Evolutionary conservation across 2,329 filamentous ascomycete genomes (phyloP), one percentile per base, ranked within the genome.

Genomic region (Ambrosiella xylebori): DNA sequence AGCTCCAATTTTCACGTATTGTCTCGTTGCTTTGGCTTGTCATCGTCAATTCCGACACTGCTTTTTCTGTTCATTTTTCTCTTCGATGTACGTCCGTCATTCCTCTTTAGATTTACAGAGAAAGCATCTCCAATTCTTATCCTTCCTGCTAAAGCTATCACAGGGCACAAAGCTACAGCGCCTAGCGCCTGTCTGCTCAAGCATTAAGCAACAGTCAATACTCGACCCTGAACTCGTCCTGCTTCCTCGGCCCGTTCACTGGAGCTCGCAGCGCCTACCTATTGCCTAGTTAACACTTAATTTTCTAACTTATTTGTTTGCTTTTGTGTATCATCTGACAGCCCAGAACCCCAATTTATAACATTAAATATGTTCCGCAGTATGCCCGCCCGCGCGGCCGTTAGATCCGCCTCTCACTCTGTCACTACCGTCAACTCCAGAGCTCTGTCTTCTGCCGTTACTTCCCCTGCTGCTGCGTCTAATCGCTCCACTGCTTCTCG

Each of bases 341-440:
- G 36, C 15, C 47, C 39, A 39, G 17, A 51, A 51, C 47, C 52
- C 56, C 55, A 39, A 58, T 56, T 55, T 56, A 39, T 27, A 47
- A 39, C 59, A 56, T 57, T 51, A 51, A 56, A 37, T 53, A 61
- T 61, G 59, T 61, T 61, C 59, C 59, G 59, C 59, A 56, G 52
- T 57, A 54, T 61, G 49, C 53, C 59, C 35, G 52, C 47, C 11
- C 57, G 40, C 49, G 59, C 56, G 59, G 59, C 49, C 54, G 52
- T 51, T 37, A 57, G 38, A 50, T 58, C 56, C 15, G 45, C 53
- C 17, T 54, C 54, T 57, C 44, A 40, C 39, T 44, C 52, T 27
- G 54, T 51, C 45, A 27, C 37, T 27, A 57, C 15, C 39, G 27
- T 44, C 4, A 52, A 12, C 15, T 17, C 40, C 41, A 54, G 41